Conservation (phyloP, 352 stramenopile species). For the Saprolegnia diclina region DNA sequence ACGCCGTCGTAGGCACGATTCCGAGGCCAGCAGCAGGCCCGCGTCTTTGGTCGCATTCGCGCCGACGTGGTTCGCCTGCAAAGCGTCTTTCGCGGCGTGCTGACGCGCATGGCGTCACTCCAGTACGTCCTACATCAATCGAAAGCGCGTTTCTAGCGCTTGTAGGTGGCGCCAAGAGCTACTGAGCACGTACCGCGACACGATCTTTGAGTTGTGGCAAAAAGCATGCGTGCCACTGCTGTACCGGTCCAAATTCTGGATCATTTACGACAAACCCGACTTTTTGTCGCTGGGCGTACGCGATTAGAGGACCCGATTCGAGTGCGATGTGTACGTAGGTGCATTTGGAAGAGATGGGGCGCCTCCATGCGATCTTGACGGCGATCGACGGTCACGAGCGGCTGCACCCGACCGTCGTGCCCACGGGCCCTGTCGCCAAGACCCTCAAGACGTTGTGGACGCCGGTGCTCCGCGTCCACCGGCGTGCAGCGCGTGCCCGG, state of each 20-base stretch:
- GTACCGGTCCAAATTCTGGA: constrained; percentile 78
- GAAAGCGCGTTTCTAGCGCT: too few relatives aligned
- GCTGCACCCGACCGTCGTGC: not conserved
- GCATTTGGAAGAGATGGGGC: constrained; percentile 14
- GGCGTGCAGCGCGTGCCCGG: not conserved
- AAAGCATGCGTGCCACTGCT: constrained; percentile 57
- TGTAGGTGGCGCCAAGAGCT: constrained; percentile 65
- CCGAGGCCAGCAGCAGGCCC: constrained; percentile 54
- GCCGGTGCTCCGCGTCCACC: not conserved
- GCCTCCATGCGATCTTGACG: constrained; percentile 5
- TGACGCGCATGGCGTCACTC: constrained; percentile 55
- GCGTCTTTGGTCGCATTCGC: constrained; percentile 56
- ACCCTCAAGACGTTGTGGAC: not conserved
- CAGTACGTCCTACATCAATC: constrained; percentile 31
- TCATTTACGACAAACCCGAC: constrained; percentile 61
- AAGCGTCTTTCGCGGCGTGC: constrained; percentile 48
- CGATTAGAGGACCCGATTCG: not conserved
- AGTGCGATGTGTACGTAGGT: not conserved
- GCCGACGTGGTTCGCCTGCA: constrained; percentile 56
- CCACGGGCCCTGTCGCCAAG: not conserved
- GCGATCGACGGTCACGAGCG: not conserved
- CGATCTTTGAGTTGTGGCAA: constrained; percentile 68
- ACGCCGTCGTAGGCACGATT: constrained; percentile 34
- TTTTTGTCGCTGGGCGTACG: constrained; percentile 71
- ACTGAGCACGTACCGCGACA: constrained; percentile 45